Percentiles rank a stretch among this genome's conserved stretches.
phyloP scores from a whole-genome alignment of 371 early-diverging fungal genomes.

The Batkoa obscura region DNA sequence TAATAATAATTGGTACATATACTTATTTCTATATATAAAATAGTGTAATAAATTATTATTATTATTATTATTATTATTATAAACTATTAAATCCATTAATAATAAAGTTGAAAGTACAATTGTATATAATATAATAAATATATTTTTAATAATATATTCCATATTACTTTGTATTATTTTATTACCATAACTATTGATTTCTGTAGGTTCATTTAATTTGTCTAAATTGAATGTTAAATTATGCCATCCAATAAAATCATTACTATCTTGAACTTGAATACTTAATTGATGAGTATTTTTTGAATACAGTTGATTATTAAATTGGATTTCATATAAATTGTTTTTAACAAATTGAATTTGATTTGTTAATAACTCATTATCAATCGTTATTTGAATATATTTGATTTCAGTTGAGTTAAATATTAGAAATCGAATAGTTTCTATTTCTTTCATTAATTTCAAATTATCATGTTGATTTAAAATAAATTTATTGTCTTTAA shows the following conservation, averaged over 20 bases:
- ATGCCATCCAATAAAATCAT: not conserved
- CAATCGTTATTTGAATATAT: not conserved
- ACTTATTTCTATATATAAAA: too few species aligned
- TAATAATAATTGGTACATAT: too few species aligned
- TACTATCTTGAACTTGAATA: not conserved
- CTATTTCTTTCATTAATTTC: slow-evolving; percentile 19
- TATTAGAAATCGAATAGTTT: not conserved
- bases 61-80: too few species aligned
- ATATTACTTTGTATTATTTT: too few species aligned
- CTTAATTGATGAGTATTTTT: not conserved
- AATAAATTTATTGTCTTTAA: slow-evolving; percentile 61
- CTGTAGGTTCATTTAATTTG: not conserved
- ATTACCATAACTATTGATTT: too few species aligned
- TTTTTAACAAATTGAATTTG: not conserved
- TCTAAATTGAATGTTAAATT: not conserved
- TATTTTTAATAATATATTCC: too few species aligned
- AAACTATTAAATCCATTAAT: too few species aligned
- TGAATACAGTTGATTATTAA: not conserved
- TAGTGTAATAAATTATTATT: too few species aligned
- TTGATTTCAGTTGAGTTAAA: not conserved
- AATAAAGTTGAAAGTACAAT: too few species aligned
- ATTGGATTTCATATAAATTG: not conserved
- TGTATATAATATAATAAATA: too few species aligned
- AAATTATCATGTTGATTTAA: slow-evolving; percentile 54
- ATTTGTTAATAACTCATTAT: not conserved